Evolutionary conservation across 1,284 basidiomycete species (phyloP).

Genomic region (Naganishia cerealis): DNA sequence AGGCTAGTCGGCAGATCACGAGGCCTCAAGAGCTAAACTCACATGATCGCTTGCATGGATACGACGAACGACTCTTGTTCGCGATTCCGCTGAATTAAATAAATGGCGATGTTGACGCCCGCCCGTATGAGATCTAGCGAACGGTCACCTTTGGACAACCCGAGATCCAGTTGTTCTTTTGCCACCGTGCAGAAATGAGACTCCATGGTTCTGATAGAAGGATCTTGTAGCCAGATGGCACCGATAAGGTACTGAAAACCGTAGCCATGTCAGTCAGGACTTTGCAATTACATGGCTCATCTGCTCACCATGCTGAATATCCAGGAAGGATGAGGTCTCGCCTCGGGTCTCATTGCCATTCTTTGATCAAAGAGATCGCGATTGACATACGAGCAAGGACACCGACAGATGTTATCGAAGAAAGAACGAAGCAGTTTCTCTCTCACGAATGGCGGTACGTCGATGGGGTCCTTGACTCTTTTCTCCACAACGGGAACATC

Average conservation of each 20-base stretch:
- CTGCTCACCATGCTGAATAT: constrained; percentile 22
- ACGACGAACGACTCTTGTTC: constrained; percentile 9
- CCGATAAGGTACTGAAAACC: constrained; percentile 4
- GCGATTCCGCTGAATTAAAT: constrained; percentile 2
- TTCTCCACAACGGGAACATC: neutral
- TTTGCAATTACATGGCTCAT: neutral
- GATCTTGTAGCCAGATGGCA: constrained; percentile 8
- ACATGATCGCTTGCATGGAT: constrained; percentile 6
- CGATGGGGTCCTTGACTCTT: constrained; percentile 7
- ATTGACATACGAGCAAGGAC: constrained; percentile 6
- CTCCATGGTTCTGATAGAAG: constrained; percentile 13
- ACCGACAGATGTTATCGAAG: constrained; percentile 5
- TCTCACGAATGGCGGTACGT: constrained; percentile 8
- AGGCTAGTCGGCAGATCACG: neutral
- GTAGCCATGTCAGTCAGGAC: neutral
- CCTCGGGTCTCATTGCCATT: neutral
- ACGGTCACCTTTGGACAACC: constrained; percentile 8
- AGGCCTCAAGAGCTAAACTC: neutral
- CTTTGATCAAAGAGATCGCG: neutral
- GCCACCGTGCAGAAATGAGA: constrained; percentile 14
- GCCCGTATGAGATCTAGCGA: constrained; percentile 9
- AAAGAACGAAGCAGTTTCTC: constrained; percentile 11
- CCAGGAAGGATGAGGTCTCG: constrained; percentile 19
- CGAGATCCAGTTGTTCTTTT: constrained; percentile 5
- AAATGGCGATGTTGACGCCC: constrained; percentile 3